A percentile compares a stretch with the other conserved stretches of the same genome.
phyloP scores from a whole-genome alignment of 1,139 yeast genomes.

The Torulaspora globosa region DNA sequence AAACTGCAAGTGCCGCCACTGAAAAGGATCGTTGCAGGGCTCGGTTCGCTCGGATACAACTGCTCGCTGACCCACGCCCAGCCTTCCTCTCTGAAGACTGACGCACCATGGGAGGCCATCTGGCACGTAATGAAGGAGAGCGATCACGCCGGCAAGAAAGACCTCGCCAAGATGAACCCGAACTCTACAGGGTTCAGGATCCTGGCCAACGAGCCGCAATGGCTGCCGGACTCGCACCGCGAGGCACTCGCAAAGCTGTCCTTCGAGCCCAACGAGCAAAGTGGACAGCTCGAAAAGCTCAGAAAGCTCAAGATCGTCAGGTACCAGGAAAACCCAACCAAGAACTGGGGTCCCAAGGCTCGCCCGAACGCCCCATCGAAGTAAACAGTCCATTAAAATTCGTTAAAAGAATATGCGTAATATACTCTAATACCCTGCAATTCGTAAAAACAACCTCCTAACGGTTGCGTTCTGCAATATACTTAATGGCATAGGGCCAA shows the following conservation, averaged over 20 bases:
- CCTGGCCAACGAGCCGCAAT: slow-evolving; percentile 38
- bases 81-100: slow-evolving; percentile 80
- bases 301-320: slow-evolving; percentile 78
- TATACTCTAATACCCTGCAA: background rate
- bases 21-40: slow-evolving; percentile 64
- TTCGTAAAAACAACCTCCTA: no score
- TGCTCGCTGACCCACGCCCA: slow-evolving; percentile 87
- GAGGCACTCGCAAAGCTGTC: slow-evolving; percentile 33
- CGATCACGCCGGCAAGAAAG: slow-evolving; percentile 43
- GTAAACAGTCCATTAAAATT: slow-evolving; percentile 1
- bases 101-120: slow-evolving; percentile 78
- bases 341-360: slow-evolving; percentile 95
- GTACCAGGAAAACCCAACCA: slow-evolving; percentile 86
- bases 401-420: background rate
- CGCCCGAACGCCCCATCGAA: slow-evolving; percentile 43
- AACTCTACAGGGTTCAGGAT: slow-evolving; percentile 66
- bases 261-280: slow-evolving; percentile 53
- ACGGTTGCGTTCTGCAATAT: slow-evolving; percentile 1
- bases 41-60: slow-evolving; percentile 78
- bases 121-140: slow-evolving; percentile 72
- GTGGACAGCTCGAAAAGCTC: slow-evolving; percentile 52
- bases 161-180: slow-evolving; percentile 43
- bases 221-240: slow-evolving; percentile 32
- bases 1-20: slow-evolving; percentile 83
- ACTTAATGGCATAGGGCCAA: slow-evolving; percentile 29